phyloP scores from a whole-genome alignment of 768 basidiomycete genomes.

The Artomyces pyxidatus region DNA sequence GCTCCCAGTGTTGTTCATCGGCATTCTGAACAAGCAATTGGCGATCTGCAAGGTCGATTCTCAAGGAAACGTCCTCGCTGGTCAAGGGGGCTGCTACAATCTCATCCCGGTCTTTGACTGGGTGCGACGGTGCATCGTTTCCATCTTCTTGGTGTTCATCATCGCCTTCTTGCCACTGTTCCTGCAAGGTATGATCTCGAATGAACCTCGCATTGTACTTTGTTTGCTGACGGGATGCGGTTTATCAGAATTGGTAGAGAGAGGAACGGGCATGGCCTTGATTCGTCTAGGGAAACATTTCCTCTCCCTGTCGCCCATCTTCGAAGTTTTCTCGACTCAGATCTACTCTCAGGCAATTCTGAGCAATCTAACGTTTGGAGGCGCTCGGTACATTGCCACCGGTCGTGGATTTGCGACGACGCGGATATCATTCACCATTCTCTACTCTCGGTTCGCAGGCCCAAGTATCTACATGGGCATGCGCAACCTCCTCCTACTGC shows the following conservation, averaged over 20 bases:
- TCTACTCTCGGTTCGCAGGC: constrained; percentile 97
- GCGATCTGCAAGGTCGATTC: constrained; percentile 83
- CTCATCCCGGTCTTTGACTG: constrained; percentile 95
- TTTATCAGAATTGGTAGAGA: constrained; percentile 84
- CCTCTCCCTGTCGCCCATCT: constrained; percentile 91
- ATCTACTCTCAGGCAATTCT: constrained; percentile 97
- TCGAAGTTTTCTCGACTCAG: constrained; percentile 98
- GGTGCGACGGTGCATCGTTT: constrained; percentile 94
- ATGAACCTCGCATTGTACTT: not conserved
- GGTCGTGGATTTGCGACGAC: constrained; percentile 99
- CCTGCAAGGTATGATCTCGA: constrained; percentile 62
- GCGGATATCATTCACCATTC: constrained; percentile 89
- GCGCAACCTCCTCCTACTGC: constrained; percentile 82
- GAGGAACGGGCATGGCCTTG: constrained; percentile 91
- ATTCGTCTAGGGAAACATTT: constrained; percentile 96
- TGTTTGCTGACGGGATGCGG: not conserved
- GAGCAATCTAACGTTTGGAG: constrained; percentile 95
- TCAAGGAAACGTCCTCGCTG: constrained; percentile 66
- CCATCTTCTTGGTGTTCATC: constrained; percentile 98
- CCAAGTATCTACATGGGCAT: constrained; percentile 99
- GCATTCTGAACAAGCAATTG: constrained; percentile 92
- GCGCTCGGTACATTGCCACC: constrained; percentile 97
- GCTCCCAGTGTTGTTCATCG: constrained; percentile 76
- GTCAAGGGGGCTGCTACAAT: constrained; percentile 93
- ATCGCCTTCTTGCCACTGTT: constrained; percentile 95